Evolutionary conservation across 805 yeast species (phyloP).

Genomic region (Starmerella apicola): DNA sequence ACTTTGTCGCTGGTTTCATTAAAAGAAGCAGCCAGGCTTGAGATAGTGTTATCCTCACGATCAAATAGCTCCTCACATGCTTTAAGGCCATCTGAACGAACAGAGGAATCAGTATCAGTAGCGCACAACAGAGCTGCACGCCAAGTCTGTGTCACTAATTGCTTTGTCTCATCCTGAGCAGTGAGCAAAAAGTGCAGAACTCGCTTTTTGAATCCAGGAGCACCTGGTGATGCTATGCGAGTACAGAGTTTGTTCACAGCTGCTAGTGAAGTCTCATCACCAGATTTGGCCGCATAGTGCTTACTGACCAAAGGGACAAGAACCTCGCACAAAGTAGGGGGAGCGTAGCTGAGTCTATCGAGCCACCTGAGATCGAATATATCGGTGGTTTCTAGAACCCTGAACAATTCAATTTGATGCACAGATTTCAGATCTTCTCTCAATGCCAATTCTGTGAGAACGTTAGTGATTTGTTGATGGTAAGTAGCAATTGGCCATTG

Average conservation of each 20-base stretch:
- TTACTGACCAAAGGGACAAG: constrained; percentile 6
- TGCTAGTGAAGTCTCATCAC: neutral
- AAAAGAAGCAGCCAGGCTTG: neutral
- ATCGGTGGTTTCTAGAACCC: constrained; percentile 3
- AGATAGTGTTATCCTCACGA: neutral
- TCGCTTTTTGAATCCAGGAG: constrained; percentile 5
- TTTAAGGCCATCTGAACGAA: neutral
- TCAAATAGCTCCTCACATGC: constrained; percentile 1
- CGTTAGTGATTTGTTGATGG: constrained; percentile 2
- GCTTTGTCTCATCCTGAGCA: neutral
- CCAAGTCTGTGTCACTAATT: constrained; percentile 4
- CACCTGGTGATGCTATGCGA: constrained; percentile 11
- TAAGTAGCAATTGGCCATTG: constrained; percentile 6
- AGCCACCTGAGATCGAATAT: constrained; percentile 8
- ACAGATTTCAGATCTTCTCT: constrained; percentile 4
- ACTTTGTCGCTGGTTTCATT: neutral
- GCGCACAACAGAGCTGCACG: neutral
- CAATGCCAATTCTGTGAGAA: constrained; percentile 3
- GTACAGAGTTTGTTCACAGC: neutral
- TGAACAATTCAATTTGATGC: constrained; percentile 11
- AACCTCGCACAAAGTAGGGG: constrained; percentile 9
- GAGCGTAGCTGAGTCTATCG: constrained; percentile 5
- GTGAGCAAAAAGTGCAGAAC: neutral
- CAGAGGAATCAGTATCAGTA: constrained; percentile 4
- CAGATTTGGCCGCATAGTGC: neutral